Evolutionary conservation across 306 rosid species (phyloP), one percentile per base, ranked within the genome.

Genomic region (Glycyrrhiza uralensis): DNA sequence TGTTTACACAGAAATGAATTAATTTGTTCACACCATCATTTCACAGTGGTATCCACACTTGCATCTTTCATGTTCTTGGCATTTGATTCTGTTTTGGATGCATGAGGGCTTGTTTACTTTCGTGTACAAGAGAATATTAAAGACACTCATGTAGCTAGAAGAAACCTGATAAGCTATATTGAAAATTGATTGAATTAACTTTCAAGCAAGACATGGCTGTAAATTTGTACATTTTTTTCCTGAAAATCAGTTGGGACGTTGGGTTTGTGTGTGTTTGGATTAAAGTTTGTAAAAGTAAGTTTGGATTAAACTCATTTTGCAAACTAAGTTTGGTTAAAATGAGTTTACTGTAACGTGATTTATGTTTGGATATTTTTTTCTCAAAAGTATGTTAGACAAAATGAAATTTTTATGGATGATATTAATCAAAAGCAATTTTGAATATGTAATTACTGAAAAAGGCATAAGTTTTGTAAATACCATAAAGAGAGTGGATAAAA

Each of bases 81-180:
- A 60, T 69, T 59, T 49, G 56, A 58, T 59, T 47, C 20, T 47
- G 24, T 28, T 61, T 39, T 65, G 58, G 45, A 20, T 61, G 47
- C n/a, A 3, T 57, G 15, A 24, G 7, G 47, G 28, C 44, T 51
- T 38, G 38, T 28, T 20, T 44, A 32, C 38, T 42, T 55, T 50
- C 12, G 3, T 61, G 22, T 14, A n/a, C 6, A 30, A 29, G 57
- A 6, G 10, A 23, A 42, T 51, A 46, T 18, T 54, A 14, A 26
- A 35, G n/a, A n/a, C 35, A 60, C 32, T 13, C 57, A 2, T 12
- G 9, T 33, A 4, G 15, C 50, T 20, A 11, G 52, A 44, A 26
- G 76, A 79, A 66, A 50, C 29, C 30, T 22, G 42, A 60, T 51
- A 11, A 11, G 19, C 13, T 42, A 33, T 3, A 55, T 29, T 28